Conservation (phyloP, 148 eudicot species). For the Camellia lanceoleosa region DNA sequence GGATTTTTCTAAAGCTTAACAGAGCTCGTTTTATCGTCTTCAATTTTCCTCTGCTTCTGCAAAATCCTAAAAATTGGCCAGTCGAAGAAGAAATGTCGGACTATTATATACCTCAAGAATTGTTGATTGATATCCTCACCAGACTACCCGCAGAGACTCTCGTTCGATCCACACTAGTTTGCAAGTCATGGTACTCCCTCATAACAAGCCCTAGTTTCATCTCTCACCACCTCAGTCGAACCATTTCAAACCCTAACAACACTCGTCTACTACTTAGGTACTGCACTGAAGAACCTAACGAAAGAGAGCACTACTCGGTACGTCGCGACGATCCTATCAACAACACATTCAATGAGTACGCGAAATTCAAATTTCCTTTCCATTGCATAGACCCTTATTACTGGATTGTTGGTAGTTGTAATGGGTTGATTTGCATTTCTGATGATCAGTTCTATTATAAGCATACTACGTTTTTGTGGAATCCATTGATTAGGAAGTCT, state of each 20-base stretch:
- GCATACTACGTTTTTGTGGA: conserved; percentile 2
- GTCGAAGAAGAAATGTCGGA: conserved; percentile 3
- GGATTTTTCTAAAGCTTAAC: no score
- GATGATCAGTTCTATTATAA: not conserved
- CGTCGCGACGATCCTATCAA: not conserved
- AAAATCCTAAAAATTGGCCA: not conserved
- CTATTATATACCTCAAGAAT: not conserved
- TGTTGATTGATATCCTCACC: conserved; percentile 3
- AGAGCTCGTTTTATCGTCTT: not conserved
- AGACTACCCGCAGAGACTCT: not conserved
- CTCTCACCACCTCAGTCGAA: conserved; percentile 5
- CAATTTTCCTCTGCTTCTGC: no score
- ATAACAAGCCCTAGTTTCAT: not conserved
- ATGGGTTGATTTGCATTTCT: conserved; percentile 17
- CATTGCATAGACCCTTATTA: not conserved
- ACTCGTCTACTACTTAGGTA: no score
- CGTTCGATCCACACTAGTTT: not conserved
- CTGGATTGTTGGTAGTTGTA: not conserved
- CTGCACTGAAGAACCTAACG: not conserved
- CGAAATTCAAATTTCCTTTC: not conserved
- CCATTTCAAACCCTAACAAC: not conserved
- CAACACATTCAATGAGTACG: not conserved
- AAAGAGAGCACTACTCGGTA: conserved; percentile 6
- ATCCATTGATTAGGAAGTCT: conserved; percentile 14
- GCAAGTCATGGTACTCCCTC: conserved; percentile 6